Base-by-base conservation (phyloP, 106 monocot species). In the Dioscorea dumetorum region DNA sequence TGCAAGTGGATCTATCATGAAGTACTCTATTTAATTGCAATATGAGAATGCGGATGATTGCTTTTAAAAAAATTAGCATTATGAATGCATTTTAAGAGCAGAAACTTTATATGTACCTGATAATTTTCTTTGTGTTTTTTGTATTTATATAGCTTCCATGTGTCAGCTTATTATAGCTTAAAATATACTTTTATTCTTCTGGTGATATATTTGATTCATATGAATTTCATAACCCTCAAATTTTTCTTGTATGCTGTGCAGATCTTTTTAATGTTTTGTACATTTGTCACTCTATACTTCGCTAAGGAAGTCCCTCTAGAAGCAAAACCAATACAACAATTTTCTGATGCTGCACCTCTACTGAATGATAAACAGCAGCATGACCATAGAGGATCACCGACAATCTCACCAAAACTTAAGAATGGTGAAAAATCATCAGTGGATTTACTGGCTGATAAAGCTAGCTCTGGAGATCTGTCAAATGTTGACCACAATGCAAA, bases 231-330 rank as follows among this genome's bases (percentile, higher is more conserved):
- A 41, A 41, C 41, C 10, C 41, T 41, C 5, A 6, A 41, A 41
- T 41, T 41, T 6, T 41, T 41, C 48, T 57, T 33, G 35, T 34
- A 18, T 72, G 2, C 5, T 54, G 5, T 51, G 51, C 83, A 99
- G 99, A 75, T 78, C 12, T 99, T 99, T 58, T 87, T 99, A 52
- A 56, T 87, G 63, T 81, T 93, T 60, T 99, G 99, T 80, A 87
- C 90, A 83, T 70, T 74, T 54, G 79, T 99, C n/a, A 99, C 93
- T 33, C 65, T 99, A 62, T 79, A 90, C 74, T 99, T 85, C 78
- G 87, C 99, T 70, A 73, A 87, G 66, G 93, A 99, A 70, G 72
- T 79, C 50, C 87, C 90, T 21, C 69, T 92, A 16, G 82, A 66
- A 83, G 22, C 71, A 48, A 74, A 64, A 22, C 14, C 60, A 33